A percentile compares a stretch with the other conserved stretches of the same genome.
These are phyloP conservation scores for Passalora sequoiae DNA, from an alignment of 2,329 filamentous ascomycete species.

Conservation along the genomic window DNA sequence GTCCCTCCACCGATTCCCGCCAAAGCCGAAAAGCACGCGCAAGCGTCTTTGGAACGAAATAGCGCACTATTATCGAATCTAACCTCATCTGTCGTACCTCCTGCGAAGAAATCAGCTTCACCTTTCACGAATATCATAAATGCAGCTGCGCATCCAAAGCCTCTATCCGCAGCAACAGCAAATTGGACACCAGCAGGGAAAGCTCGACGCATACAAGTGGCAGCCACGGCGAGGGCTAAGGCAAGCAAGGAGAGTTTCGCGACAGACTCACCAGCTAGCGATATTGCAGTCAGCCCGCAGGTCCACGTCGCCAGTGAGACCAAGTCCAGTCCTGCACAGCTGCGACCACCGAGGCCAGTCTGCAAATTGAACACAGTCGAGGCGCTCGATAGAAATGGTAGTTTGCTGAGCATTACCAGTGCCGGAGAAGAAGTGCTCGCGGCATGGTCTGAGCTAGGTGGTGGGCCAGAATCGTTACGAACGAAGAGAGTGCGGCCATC, in stretches of 20 bases:
- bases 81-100: neutral
- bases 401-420: conserved; percentile 32
- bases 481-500: conserved; percentile 1
- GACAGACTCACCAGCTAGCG: neutral
- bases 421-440: conserved; percentile 45
- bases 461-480: conserved; percentile 16
- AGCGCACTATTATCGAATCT: neutral
- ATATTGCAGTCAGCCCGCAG: neutral
- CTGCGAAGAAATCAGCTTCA: conserved; percentile 2
- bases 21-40: neutral
- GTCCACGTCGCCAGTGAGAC: neutral
- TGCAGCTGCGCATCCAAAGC: conserved; percentile 2
- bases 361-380: conserved; percentile 15
- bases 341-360: conserved; percentile 3
- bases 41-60: neutral
- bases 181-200: conserved; percentile 3
- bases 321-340: no score
- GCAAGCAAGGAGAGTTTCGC: neutral
- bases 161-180: conserved; percentile 1
- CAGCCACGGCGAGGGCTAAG: neutral
- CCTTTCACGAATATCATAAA: conserved; percentile 10
- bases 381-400: conserved; percentile 13
- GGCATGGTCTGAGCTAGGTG: conserved; percentile 45
- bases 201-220: neutral
- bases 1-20: neutral